phyloP scores from a whole-genome alignment of 257 asterid genomes.

The Parsonsia alboflavescens region DNA sequence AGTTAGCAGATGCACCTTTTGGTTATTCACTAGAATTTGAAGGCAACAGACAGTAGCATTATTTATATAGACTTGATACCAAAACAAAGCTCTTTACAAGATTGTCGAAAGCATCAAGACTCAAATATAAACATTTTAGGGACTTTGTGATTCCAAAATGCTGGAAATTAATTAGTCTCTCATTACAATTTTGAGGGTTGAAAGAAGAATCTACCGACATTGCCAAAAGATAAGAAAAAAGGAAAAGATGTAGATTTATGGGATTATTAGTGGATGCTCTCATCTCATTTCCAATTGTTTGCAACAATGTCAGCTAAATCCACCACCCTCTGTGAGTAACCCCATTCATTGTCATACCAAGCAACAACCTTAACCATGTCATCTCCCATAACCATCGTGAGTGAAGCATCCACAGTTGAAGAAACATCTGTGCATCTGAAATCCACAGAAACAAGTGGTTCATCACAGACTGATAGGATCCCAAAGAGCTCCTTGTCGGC shows the following conservation, averaged over 20 bases:
- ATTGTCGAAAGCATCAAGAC: not conserved
- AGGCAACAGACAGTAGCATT: not conserved
- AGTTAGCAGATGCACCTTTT: not conserved
- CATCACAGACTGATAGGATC: slow-evolving; percentile 75
- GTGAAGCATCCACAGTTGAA: slow-evolving; percentile 74
- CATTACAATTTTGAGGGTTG: slow-evolving; percentile 33
- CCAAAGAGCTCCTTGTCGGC: slow-evolving; percentile 75
- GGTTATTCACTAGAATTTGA: not conserved
- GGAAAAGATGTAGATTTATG: not conserved
- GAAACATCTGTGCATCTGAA: slow-evolving; percentile 93
- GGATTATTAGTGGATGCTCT: not conserved
- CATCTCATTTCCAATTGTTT: slow-evolving; percentile 69
- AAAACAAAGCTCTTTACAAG: slow-evolving; percentile 1
- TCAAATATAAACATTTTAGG: not conserved
- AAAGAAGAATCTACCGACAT: slow-evolving; percentile 39
- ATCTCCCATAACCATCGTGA: slow-evolving; percentile 98
- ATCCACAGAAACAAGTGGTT: slow-evolving; percentile 90
- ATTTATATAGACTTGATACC: not conserved
- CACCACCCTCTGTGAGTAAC: slow-evolving; percentile 99
- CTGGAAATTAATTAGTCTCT: slow-evolving; percentile 35
- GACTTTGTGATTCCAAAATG: slow-evolving; percentile 17
- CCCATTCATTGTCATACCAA: slow-evolving; percentile 99
- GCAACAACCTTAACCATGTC: slow-evolving; percentile 98
- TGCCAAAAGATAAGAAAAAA: slow-evolving; percentile 1
- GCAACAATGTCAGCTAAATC: slow-evolving; percentile 98